Base-by-base conservation (phyloP, 2,329 filamentous ascomycete genomes). In the Neonectria hederae region DNA sequence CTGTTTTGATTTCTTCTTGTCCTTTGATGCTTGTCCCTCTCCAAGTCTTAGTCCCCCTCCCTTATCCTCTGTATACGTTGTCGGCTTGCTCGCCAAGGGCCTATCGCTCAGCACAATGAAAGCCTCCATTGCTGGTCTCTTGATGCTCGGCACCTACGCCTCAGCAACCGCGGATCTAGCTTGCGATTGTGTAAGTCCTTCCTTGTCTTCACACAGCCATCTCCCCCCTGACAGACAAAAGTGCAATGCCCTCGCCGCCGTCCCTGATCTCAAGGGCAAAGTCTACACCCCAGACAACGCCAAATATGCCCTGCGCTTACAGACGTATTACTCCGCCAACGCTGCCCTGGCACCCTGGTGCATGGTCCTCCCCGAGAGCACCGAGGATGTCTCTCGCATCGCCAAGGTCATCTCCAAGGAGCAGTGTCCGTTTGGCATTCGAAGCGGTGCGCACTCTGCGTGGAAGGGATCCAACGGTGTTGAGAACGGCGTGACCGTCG, bases 371-470 rank as follows among this genome's bases (percentile, higher is more conserved):
- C 76, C 75, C 8, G 54, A 66, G 28, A 67, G 61, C 17, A 65
- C 72, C 5, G 24, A 65, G 21, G 71, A 76, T 38, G 75, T 76
- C 40, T 70, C 72, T 3, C 59, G 51, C 17, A 65, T 75, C 26
- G 70, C 69, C 8, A 62, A 65, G 52, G 53, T 71, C 19, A 54
- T 76, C 49, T 63, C 54, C 19, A 24, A 57, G 22, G 59, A 71
- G 26, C 38, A 69, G 7, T 76, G 75, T 46, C 68, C 74, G 3
- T 76, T 76, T 59, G 75, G 76, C 8, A 72, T 77, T 32, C 74
- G 75, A 13, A 73, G 73, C 45, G 77, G 75, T 26, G 77, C 75
- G 10, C 78, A 79, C 58, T 71, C 76, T 17, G 68, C 76, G 5
- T 78, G 74, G 68, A 69, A 70, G 21, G 69, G 71, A 7, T 75